phyloP scores from a whole-genome alignment of 768 basidiomycete genomes.

The Calocybe cyanea region DNA sequence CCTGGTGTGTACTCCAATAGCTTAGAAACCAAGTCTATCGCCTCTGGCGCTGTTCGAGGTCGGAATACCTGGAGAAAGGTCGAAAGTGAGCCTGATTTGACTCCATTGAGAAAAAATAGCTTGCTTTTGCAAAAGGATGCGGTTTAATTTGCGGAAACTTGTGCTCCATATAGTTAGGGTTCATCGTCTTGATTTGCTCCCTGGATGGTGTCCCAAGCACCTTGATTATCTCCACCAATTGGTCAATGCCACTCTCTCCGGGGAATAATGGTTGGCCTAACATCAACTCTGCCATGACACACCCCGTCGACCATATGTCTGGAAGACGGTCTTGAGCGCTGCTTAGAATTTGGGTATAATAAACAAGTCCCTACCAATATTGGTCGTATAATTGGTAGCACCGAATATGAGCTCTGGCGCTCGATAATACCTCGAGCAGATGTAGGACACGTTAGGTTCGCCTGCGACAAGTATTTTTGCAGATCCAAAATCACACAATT shows the following conservation, averaged over 20 bases:
- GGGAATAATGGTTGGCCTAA: constrained; percentile 98
- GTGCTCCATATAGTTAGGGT: constrained; percentile 99
- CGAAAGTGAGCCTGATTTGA: neutral
- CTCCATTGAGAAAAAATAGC: constrained; percentile 15
- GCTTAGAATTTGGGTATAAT: neutral
- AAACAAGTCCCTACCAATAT: constrained; percentile 73
- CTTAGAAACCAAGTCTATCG: constrained; percentile 93
- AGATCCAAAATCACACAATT: constrained; percentile 98
- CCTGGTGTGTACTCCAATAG: constrained; percentile 98
- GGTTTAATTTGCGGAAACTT: constrained; percentile 99
- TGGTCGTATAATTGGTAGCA: constrained; percentile 99
- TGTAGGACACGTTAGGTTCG: constrained; percentile 99
- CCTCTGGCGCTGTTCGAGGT: constrained; percentile 92
- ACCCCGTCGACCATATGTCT: constrained; percentile 99
- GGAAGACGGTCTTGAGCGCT: neutral
- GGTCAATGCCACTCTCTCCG: constrained; percentile 98
- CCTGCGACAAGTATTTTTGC: constrained; percentile 98
- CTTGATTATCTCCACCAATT: constrained; percentile 99
- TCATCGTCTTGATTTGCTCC: constrained; percentile 99
- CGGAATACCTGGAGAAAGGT: constrained; percentile 77
- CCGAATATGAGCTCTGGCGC: constrained; percentile 99
- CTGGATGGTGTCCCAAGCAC: constrained; percentile 96
- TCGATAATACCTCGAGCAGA: constrained; percentile 98
- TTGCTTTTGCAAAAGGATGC: constrained; percentile 96
- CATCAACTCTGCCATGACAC: constrained; percentile 99